phyloP scores from a whole-genome alignment of 352 stramenopile genomes.

The Phytophthora cryptogea region DNA sequence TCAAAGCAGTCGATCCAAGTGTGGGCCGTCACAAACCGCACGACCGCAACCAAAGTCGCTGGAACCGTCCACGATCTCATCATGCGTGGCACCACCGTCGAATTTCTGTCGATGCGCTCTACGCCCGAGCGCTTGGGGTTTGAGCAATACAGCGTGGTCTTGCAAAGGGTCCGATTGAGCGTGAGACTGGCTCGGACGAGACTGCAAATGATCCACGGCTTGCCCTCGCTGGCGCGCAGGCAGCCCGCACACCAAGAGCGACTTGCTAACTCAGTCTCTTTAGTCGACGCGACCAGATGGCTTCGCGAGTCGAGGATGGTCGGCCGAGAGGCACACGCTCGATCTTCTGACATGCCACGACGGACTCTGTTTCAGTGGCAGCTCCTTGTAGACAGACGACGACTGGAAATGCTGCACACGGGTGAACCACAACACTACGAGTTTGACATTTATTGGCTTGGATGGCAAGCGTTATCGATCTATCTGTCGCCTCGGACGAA shows the following conservation, averaged over 20 bases:
- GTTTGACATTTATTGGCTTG: slow-evolving; percentile 8
- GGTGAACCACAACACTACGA: slow-evolving; percentile 8
- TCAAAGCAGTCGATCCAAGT: slow-evolving; percentile 55
- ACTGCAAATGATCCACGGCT: slow-evolving; percentile 21
- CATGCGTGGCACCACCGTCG: background rate
- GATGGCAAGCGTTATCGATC: background rate
- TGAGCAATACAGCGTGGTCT: slow-evolving; percentile 8
- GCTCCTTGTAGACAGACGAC: slow-evolving; percentile 2
- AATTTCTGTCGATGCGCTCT: slow-evolving; percentile 5
- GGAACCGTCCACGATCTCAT: background rate
- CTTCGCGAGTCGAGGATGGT: slow-evolving; percentile 10
- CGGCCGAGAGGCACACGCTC: slow-evolving; percentile 10
- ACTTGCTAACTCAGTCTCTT: slow-evolving; percentile 5
- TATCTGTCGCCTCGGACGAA: slow-evolving; percentile 7
- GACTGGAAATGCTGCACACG: background rate
- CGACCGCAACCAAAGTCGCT: background rate
- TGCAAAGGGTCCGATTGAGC: background rate
- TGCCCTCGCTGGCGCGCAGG: slow-evolving; percentile 8
- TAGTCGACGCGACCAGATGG: slow-evolving; percentile 22
- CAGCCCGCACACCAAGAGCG: slow-evolving; percentile 1
- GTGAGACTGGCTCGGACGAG: slow-evolving; percentile 11
- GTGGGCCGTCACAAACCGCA: slow-evolving; percentile 28
- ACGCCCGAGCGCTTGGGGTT: slow-evolving; percentile 7
- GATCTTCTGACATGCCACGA: background rate
- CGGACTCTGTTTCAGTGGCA: background rate